phyloP scores from a whole-genome alignment of 1,139 yeast species.

The Arxiozyma bovina region DNA sequence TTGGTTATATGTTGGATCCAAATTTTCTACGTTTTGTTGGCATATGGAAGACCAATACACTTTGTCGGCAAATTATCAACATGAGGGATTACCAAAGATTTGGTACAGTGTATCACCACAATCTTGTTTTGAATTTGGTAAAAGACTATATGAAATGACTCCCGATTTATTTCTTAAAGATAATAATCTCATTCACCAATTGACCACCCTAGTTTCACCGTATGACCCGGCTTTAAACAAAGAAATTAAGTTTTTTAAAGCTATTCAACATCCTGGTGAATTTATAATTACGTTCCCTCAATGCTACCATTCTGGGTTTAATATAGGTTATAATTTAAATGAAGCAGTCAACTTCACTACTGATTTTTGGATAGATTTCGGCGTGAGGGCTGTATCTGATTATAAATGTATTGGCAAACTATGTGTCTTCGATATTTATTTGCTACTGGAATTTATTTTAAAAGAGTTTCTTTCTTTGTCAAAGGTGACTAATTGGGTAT shows the following conservation, averaged over 20 bases:
- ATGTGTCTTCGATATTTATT: slow-evolving; percentile 35
- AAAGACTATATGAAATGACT: slow-evolving; percentile 45
- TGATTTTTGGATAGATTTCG: slow-evolving; percentile 59
- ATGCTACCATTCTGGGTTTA: slow-evolving; percentile 76
- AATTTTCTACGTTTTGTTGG: slow-evolving; percentile 76
- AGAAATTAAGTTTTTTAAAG: slow-evolving; percentile 52
- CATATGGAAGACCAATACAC: slow-evolving; percentile 80
- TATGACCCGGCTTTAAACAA: slow-evolving; percentile 33
- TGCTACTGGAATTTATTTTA: slow-evolving; percentile 27
- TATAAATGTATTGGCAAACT: slow-evolving; percentile 37
- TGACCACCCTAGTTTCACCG: slow-evolving; percentile 76
- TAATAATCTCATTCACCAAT: slow-evolving; percentile 81
- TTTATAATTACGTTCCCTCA: slow-evolving; percentile 66
- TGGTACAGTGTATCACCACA: slow-evolving; percentile 71
- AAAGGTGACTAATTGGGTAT: slow-evolving; percentile 11
- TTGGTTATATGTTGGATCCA: slow-evolving; percentile 70
- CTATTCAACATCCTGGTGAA: slow-evolving; percentile 76
- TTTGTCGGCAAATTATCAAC: slow-evolving; percentile 68
- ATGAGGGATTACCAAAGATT: slow-evolving; percentile 62
- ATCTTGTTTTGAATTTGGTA: slow-evolving; percentile 47
- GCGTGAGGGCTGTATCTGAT: slow-evolving; percentile 48
- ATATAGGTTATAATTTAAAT: slow-evolving; percentile 66
- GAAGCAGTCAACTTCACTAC: slow-evolving; percentile 77
- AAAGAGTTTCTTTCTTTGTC: slow-evolving; percentile 1
- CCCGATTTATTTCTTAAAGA: slow-evolving; percentile 83